Conservation (phyloP, 2,329 filamentous ascomycete genomes). For the Fusarium subglutinans region DNA sequence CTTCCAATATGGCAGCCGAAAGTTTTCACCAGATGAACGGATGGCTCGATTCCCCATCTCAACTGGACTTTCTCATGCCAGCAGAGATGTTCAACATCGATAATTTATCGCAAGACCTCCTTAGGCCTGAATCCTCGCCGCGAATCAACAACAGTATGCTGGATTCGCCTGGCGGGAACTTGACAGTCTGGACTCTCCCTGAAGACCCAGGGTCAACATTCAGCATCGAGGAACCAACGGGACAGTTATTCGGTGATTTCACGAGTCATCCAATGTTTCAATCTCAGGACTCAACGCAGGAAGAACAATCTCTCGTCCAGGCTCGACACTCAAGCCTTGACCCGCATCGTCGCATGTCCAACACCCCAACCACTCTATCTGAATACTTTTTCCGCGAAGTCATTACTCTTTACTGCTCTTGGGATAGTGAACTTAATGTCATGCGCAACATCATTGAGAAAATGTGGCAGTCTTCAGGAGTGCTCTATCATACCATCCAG, state of each 20-base stretch:
- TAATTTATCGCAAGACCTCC: neutral
- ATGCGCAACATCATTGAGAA: neutral
- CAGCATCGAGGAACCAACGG: neutral
- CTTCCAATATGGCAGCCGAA: neutral
- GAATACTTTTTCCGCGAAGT: conserved; percentile 1
- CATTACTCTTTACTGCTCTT: neutral
- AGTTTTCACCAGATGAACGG: neutral
- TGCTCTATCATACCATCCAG: neutral
- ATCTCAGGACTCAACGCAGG: neutral
- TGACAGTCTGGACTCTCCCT: neutral
- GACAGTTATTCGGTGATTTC: neutral
- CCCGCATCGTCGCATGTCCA: neutral
- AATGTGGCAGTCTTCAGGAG: neutral
- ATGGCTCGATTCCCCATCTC: neutral
- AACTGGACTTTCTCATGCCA: neutral
- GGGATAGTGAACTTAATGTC: neutral
- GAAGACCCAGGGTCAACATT: neutral
- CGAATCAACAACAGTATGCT: neutral
- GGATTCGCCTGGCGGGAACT: neutral
- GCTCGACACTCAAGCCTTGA: neutral
- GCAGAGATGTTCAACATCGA: neutral
- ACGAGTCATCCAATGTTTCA: neutral
- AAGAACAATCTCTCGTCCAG: neutral
- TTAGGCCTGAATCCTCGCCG: neutral
- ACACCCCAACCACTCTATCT: neutral